phyloP scores from a whole-genome alignment of 169 alveolate genomes.

The Cyclospora cayetanensis region DNA sequence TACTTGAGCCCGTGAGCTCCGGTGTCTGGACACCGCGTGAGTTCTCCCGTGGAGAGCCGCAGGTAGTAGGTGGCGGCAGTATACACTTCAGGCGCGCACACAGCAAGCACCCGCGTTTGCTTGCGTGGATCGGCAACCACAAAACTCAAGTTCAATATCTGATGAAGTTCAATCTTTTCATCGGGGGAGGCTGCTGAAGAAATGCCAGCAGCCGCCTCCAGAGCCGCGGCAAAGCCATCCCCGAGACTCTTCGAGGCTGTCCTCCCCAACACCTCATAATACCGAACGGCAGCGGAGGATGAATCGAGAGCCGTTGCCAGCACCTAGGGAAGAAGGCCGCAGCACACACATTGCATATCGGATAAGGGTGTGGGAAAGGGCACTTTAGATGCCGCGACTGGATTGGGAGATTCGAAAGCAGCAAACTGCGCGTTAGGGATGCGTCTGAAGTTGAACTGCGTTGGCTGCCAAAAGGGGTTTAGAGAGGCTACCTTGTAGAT shows the following conservation, averaged over 20 bases:
- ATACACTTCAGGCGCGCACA: slow-evolving; percentile 21
- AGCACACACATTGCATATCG: too few species aligned
- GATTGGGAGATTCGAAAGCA: too few species aligned
- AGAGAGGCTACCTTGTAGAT: too few species aligned
- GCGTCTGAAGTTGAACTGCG: too few species aligned
- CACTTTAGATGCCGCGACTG: too few species aligned
- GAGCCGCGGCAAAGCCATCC: not conserved
- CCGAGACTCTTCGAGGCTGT: not conserved
- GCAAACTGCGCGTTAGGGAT: too few species aligned
- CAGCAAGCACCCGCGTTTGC: not conserved
- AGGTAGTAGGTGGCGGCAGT: not conserved
- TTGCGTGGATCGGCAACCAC: slow-evolving; percentile 30
- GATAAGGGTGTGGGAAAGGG: too few species aligned
- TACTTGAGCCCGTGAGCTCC: not conserved
- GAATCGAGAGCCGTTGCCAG: not conserved
- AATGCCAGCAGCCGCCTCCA: not conserved
- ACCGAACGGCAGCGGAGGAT: not conserved
- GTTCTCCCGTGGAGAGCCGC: not conserved
- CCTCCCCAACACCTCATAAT: not conserved
- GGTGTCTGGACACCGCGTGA: not conserved
- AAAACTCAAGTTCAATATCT: slow-evolving; percentile 21
- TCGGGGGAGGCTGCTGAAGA: not conserved
- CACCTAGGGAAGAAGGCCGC: slow-evolving; percentile 13
- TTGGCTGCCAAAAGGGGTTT: too few species aligned
- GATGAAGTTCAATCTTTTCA: not conserved